Base-by-base conservation (phyloP, 2,329 filamentous ascomycete species). In the Neofusicoccum laricinum region DNA sequence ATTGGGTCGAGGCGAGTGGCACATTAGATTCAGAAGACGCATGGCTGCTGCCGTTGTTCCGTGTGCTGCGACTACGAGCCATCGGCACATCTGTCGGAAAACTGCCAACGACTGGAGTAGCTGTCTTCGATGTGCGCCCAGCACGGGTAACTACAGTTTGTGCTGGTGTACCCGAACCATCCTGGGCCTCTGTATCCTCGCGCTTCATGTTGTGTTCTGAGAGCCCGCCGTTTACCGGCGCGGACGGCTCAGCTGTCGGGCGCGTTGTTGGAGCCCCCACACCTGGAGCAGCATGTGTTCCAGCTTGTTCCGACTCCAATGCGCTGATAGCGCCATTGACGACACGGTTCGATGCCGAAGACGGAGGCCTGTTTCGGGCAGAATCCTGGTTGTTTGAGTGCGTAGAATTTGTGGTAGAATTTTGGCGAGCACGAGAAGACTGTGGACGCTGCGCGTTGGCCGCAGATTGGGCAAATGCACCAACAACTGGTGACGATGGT, bases 401-500 rank as follows among this genome's bases (percentile, higher is more conserved):
- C 12, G 73, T 68, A 15, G 76, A 77, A 43, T 73, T 76, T 5
- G 76, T 69, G 3, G 69, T 75, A 15, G 90, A 91, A 71, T 90
- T 93, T 73, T 93, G 91, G 71, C 92, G 88, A 41, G 87, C 86
- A 69, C 92, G 87, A 5, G 90, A 87, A 4, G 89, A 88, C 58
- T 86, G 82, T 12, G 91, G 88, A 48, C 89, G 86, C 65, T 86
- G 69, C 74, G 80, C 69, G 61, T 75, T 77, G 68, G 78, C 80
- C 69, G 92, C 90, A 30, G 86, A 84, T 45, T 77, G 69, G 64
- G 78, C 77, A 65, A 92, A 86, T n/a, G 84, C 85, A 55, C 86
- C 85, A 53, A 91, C 82, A 51, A 93, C 84, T 17, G 92, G 91
- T 1, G 93, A 94, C 1, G 92, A 89, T n/a, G 87, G 85, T 68